phyloP scores from a whole-genome alignment of 768 basidiomycete genomes.

The Asterophora parasitica region DNA sequence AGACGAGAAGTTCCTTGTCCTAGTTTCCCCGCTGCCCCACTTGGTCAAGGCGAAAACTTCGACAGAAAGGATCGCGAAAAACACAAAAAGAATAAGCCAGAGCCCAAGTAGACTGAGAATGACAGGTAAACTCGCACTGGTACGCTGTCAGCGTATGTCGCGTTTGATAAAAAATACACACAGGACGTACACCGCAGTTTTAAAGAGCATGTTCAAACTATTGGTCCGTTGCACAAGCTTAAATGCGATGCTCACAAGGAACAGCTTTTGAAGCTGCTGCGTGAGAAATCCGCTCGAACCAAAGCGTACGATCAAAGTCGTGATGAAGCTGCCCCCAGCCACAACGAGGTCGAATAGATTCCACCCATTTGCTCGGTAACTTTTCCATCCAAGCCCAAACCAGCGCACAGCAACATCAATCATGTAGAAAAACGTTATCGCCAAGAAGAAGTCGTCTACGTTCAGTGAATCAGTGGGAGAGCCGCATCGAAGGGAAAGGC shows the following conservation, averaged over 20 bases:
- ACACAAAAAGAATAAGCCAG: slow-evolving; percentile 88
- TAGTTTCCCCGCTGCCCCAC: slow-evolving; percentile 66
- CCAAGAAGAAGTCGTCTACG: slow-evolving; percentile 76
- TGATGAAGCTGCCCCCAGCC: slow-evolving; percentile 75
- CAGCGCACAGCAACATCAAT: slow-evolving; percentile 76
- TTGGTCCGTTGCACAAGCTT: slow-evolving; percentile 89
- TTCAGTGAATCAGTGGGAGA: slow-evolving; percentile 3
- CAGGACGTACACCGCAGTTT: slow-evolving; percentile 80
- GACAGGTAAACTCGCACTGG: slow-evolving; percentile 78
- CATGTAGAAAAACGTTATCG: slow-evolving; percentile 65
- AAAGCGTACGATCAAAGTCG: slow-evolving; percentile 70
- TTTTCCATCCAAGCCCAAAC: slow-evolving; percentile 77
- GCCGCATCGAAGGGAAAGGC: background rate
- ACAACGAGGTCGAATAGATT: slow-evolving; percentile 86
- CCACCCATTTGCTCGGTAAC: slow-evolving; percentile 91
- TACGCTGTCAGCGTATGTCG: slow-evolving; percentile 3
- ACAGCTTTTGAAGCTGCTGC: slow-evolving; percentile 80
- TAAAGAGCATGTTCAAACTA: slow-evolving; percentile 91
- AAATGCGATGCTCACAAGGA: slow-evolving; percentile 89
- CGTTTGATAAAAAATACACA: background rate
- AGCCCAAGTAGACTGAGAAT: slow-evolving; percentile 81
- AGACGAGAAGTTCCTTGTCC: slow-evolving; percentile 72
- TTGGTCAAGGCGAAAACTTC: slow-evolving; percentile 93
- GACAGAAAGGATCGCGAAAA: slow-evolving; percentile 83
- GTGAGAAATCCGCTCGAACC: slow-evolving; percentile 42